Evolutionary conservation across 2,329 filamentous ascomycete genomes (phyloP).

Genomic region (Pseudogymnoascus sp.): DNA sequence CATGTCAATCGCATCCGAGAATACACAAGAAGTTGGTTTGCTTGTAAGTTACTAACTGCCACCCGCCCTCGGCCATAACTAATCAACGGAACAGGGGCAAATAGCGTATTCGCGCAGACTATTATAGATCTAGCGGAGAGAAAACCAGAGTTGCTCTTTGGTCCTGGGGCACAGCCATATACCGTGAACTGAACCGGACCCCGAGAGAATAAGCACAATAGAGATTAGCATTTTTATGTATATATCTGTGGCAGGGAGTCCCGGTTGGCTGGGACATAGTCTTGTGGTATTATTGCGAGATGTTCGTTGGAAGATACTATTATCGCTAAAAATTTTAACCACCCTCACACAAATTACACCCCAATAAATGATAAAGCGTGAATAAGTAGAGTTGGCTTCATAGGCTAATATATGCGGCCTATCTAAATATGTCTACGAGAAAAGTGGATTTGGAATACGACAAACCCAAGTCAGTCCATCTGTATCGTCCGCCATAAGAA

Average conservation of each 20-base stretch:
- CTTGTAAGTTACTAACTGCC: slow-evolving; percentile 44
- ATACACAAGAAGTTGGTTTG: slow-evolving; percentile 92
- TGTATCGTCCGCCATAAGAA: not conserved
- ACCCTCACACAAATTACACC: not conserved
- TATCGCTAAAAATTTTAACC: not conserved
- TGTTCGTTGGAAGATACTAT: not conserved
- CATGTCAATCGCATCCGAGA: slow-evolving; percentile 62
- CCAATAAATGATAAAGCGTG: not conserved
- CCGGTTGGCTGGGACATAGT: not conserved
- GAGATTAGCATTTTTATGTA: not conserved
- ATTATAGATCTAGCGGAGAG: slow-evolving; percentile 82
- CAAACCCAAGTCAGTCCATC: not conserved
- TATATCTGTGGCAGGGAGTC: not conserved
- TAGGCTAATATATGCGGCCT: not conserved
- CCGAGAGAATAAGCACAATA: not conserved
- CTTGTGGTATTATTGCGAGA: not conserved
- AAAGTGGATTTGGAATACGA: not conserved
- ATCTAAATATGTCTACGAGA: not conserved
- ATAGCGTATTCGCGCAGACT: slow-evolving; percentile 89
- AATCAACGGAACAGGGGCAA: slow-evolving; percentile 57
- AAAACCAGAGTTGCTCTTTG: slow-evolving; percentile 84
- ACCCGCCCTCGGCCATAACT: not conserved
- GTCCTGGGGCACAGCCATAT: slow-evolving; percentile 53
- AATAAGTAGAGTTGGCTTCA: not conserved
- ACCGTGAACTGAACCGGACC: slow-evolving; percentile 22